Conservation (phyloP, 2,329 filamentous ascomycete species). For the Diaporthe longicolla region DNA sequence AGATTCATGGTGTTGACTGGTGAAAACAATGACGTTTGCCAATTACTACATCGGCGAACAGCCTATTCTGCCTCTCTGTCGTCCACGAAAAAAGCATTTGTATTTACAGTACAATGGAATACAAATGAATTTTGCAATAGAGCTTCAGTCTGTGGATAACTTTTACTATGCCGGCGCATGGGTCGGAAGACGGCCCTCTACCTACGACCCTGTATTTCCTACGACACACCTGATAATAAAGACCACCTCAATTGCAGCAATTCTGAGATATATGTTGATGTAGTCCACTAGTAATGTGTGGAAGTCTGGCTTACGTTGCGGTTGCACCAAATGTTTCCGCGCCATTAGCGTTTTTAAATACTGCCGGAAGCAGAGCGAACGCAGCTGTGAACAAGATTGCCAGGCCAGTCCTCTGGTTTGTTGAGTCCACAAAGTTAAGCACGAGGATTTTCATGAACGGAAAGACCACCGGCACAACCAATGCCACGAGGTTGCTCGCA, state of each 20-base stretch:
- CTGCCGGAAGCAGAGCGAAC: neutral
- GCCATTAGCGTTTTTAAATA: neutral
- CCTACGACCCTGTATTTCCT: neutral
- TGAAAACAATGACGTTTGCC: neutral
- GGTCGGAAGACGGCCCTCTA: neutral
- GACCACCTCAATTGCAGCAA: neutral
- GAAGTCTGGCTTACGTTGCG: neutral
- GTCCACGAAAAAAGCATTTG: too few relatives aligned
- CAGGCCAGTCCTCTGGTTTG: constrained; percentile 2
- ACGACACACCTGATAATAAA: neutral
- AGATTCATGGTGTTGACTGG: too few relatives aligned
- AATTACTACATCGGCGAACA: neutral
- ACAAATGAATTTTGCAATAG: neutral
- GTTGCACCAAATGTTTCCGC: neutral
- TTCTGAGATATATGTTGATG: neutral
- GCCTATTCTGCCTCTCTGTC: neutral
- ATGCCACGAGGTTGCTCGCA: constrained; percentile 1
- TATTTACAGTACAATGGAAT: neutral
- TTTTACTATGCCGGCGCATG: neutral
- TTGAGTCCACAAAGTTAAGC: neutral
- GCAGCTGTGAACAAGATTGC: neutral
- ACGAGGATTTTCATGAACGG: neutral
- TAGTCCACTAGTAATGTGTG: neutral
- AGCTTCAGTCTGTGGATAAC: neutral
- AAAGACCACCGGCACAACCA: neutral